Evolutionary conservation across 2,329 filamentous ascomycete species (phyloP).

Genomic region (Pseudocercospora musae): DNA sequence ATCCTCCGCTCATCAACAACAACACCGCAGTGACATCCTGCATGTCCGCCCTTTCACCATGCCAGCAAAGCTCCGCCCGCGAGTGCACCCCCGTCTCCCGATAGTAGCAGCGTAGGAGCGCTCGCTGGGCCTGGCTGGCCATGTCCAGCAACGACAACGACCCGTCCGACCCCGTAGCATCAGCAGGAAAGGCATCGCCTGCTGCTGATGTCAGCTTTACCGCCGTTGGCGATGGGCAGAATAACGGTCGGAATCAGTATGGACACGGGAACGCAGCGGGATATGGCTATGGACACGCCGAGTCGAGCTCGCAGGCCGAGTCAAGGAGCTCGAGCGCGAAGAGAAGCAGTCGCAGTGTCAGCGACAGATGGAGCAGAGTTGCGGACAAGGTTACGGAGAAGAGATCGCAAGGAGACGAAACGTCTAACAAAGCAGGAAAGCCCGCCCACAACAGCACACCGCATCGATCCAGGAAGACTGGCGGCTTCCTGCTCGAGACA

Average conservation of each 20-base stretch:
- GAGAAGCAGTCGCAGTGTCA: constrained; percentile 15
- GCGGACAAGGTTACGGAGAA: constrained; percentile 1
- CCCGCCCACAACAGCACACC: constrained; percentile 14
- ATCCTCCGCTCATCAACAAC: not conserved
- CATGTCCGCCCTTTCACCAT: not conserved
- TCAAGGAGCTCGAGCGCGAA: constrained; percentile 24
- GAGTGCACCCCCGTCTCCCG: not conserved
- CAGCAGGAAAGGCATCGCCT: constrained; percentile 14
- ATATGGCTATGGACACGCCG: constrained; percentile 20
- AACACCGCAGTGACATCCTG: not conserved
- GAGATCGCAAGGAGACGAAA: constrained; percentile 3
- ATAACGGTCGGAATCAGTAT: not conserved
- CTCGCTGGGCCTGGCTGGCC: constrained; percentile 13
- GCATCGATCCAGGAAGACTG: constrained; percentile 32
- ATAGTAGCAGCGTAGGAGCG: not conserved
- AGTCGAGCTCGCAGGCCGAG: constrained; percentile 28
- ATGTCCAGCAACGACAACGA: constrained; percentile 20
- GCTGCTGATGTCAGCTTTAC: constrained; percentile 30
- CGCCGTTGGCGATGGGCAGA: constrained; percentile 11
- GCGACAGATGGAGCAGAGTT: constrained; percentile 5
- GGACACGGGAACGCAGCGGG: not conserved
- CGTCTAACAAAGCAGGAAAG: constrained; percentile 4
- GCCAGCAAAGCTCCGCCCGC: constrained; percentile 4
- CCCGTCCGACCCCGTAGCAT: constrained; percentile 11
- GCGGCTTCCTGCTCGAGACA: constrained; percentile 39